Evolutionary conservation across 768 basidiomycete genomes (phyloP), one percentile per base, ranked within the genome.

Genomic region (Hortiboletus campestris): DNA sequence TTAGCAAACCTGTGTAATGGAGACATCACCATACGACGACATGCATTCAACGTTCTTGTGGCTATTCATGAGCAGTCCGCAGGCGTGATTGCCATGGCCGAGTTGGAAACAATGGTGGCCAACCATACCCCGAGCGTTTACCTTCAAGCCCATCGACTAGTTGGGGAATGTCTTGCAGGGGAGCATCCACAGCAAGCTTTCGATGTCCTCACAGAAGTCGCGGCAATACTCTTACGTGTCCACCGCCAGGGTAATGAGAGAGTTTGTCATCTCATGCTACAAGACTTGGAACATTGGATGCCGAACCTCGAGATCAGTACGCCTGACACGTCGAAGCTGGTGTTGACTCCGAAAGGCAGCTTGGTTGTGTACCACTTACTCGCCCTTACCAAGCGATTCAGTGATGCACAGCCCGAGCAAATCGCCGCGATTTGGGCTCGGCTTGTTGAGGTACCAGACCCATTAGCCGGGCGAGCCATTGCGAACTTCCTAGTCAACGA

Each of bases 401-500:
- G 81, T 10, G 80, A 86, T 56, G 82, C 75, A 25, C 85, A 94
- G 61, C 80, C 91, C 2, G 89, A 92, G 59, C 92, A 94, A 65
- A 80, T 97, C 42, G 76, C 85, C 10, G 80, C 82, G 0, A 80
- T 96, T 31, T 95, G 94, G 89, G 78, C 80, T 8, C 84, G 84
- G 52, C 75, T 96, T 14, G 88, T 92, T 6, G 88, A 89, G 25
- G 75, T 82, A 4, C 85, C 87, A 25, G 78, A 85, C 61, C 79
- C 84, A 51, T 77, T 81, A 22, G 93, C 94, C 57, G 89, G 89
- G 2, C 88, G 86, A 51, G 89, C 91, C 4, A 78, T 92, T 16
- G 78, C 90, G 46, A 81, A 87, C 31, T 98, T 93, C 71, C 76
- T 98, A 3, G 76, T 96, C 35, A 91, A 94, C 61, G 92, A 96